phyloP scores from a whole-genome alignment of 2,329 filamentous ascomycete genomes.

The Fusarium globosum region DNA sequence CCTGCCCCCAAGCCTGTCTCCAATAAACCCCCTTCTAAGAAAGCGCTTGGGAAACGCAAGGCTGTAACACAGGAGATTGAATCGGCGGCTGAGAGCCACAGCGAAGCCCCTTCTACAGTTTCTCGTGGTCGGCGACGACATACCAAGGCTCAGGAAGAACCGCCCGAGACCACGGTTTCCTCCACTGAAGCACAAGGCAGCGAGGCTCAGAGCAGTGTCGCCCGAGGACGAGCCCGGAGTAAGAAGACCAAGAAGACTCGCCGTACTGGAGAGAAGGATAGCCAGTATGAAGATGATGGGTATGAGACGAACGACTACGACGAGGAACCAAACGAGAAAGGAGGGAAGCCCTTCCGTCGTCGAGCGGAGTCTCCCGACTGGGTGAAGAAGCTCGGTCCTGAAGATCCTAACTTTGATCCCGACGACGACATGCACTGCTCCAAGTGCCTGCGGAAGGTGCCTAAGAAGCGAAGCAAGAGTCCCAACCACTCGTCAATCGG shows the following conservation, averaged over 20 bases:
- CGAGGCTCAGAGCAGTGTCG: conserved; percentile 7
- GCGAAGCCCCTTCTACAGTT: conserved; percentile 5
- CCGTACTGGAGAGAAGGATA: not conserved
- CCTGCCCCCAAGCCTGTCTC: not conserved
- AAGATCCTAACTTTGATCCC: conserved; percentile 40
- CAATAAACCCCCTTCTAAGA: not conserved
- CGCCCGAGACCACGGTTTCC: not conserved
- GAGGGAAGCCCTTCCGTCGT: not conserved
- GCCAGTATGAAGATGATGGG: conserved; percentile 16
- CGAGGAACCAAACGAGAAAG: not conserved
- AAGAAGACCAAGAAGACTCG: conserved; percentile 1
- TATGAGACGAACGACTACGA: conserved; percentile 5
- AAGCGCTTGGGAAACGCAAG: not conserved
- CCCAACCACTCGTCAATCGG: conserved; percentile 25
- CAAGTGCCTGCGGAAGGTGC: conserved; percentile 46
- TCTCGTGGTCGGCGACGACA: not conserved
- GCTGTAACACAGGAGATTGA: not conserved
- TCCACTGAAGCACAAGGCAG: not conserved
- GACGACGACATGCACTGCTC: conserved; percentile 49
- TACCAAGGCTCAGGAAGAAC: not conserved
- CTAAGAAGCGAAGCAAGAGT: conserved; percentile 39
- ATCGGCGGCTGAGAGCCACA: not conserved
- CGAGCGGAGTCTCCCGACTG: conserved; percentile 44
- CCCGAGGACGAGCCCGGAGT: not conserved
- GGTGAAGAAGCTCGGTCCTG: conserved; percentile 38